These are phyloP conservation scores for Monosporascus sp. DNA, from an alignment of 2,329 filamentous ascomycete genomes.

Conservation along the genomic window DNA sequence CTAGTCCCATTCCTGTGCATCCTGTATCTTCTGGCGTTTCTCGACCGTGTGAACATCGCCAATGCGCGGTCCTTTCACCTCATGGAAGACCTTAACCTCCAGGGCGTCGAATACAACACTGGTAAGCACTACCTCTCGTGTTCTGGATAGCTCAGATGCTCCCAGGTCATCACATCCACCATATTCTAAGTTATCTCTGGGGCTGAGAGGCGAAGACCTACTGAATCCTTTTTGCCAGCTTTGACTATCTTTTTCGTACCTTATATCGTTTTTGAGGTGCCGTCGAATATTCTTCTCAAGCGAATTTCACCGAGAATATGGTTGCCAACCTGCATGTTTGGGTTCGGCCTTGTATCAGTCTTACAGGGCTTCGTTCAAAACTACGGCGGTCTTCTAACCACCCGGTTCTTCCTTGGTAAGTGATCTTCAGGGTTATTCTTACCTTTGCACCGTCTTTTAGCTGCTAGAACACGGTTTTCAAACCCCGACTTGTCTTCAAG, in stretches of 20 bases:
- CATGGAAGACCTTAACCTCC: conserved; percentile 55
- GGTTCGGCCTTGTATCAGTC: conserved; percentile 71
- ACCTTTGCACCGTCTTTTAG: no score
- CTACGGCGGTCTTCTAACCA: conserved; percentile 71
- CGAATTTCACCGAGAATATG: conserved; percentile 32
- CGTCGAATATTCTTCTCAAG: conserved; percentile 69
- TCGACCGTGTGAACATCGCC: conserved; percentile 70
- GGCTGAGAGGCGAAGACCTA: conserved; percentile 1
- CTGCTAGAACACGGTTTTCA: no score
- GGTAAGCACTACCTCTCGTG: conserved; percentile 24
- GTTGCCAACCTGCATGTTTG: conserved; percentile 78
- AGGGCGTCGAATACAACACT: conserved; percentile 62
- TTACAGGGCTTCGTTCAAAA: conserved; percentile 73
- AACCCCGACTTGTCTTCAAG: no score
- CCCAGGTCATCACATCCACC: no score
- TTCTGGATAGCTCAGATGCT: no score
- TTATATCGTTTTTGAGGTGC: conserved; percentile 68
- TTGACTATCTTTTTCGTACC: conserved; percentile 79
- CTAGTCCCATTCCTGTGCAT: conserved; percentile 69
- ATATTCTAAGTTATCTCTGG: no score
- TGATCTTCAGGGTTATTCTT: no score
- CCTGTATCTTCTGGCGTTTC: conserved; percentile 38
- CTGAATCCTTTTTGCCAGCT: conserved; percentile 25
- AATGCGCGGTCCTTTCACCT: conserved; percentile 69
- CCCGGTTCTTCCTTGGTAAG: conserved; percentile 68